phyloP scores from a whole-genome alignment of 768 basidiomycete genomes.

The Mycena pura region DNA sequence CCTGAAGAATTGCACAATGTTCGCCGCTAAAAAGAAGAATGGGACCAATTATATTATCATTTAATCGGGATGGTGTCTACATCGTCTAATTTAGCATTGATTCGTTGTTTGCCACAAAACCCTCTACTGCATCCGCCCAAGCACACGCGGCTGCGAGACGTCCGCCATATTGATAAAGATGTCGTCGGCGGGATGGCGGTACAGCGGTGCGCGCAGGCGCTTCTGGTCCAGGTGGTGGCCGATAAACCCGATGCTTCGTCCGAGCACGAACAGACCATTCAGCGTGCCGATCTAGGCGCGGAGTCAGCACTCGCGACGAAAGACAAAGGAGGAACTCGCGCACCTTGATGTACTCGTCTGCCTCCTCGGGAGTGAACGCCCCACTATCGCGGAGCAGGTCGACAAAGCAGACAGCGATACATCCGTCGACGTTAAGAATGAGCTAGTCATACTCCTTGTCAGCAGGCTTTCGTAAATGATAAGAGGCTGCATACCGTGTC shows the following conservation, averaged over 20 bases:
- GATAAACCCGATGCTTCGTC: slow-evolving; percentile 97
- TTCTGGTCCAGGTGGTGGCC: slow-evolving; percentile 98
- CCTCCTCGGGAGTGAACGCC: slow-evolving; percentile 95
- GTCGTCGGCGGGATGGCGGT: slow-evolving; percentile 94
- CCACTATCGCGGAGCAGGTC: slow-evolving; percentile 92
- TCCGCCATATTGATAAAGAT: slow-evolving; percentile 96
- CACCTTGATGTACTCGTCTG: slow-evolving; percentile 94
- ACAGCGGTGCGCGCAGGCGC: slow-evolving; percentile 88
- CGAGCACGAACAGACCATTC: slow-evolving; percentile 96
- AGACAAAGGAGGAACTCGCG: slow-evolving; percentile 23
- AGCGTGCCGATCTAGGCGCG: slow-evolving; percentile 75
- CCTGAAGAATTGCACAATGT: too few species aligned
- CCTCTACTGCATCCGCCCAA: slow-evolving; percentile 57
- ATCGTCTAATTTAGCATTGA: too few species aligned
- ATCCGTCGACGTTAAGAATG: slow-evolving; percentile 96
- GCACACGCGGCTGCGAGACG: slow-evolving; percentile 79
- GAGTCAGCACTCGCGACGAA: not conserved
- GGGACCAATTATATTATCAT: too few species aligned
- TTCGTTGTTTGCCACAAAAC: too few species aligned
- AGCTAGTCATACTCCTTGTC: slow-evolving; percentile 49
- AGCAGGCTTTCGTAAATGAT: not conserved
- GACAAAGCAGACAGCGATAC: slow-evolving; percentile 95
- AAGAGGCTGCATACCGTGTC: slow-evolving; percentile 67
- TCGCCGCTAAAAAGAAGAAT: too few species aligned
- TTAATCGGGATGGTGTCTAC: too few species aligned